These are phyloP conservation scores for Phoenix dactylifera DNA, from an alignment of 176 grass and related monocot species.

Conservation along the genomic window DNA sequence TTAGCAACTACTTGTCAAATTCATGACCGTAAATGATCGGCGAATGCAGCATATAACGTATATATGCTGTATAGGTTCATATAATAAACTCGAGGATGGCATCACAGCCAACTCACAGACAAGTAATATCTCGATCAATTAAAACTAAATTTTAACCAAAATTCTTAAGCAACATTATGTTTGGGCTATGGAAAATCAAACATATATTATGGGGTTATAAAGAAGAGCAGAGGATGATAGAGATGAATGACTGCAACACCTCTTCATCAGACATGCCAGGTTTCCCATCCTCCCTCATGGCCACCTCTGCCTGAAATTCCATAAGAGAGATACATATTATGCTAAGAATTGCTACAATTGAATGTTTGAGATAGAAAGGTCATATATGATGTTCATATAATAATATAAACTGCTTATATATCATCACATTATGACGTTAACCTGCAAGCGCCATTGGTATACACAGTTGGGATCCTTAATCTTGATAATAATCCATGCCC, in stretches of 20 bases:
- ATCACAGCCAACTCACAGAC: too few relatives aligned
- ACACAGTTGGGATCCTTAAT: slow-evolving; percentile 86
- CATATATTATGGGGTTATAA: neutral
- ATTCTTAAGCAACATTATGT: too few relatives aligned
- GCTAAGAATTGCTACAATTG: too few relatives aligned
- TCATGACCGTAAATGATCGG: too few relatives aligned
- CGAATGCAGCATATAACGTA: too few relatives aligned
- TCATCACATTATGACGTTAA: slow-evolving; percentile 20
- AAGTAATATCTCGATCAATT: too few relatives aligned
- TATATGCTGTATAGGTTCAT: too few relatives aligned
- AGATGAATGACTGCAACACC: slow-evolving; percentile 21
- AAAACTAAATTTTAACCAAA: too few relatives aligned
- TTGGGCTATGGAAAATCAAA: neutral
- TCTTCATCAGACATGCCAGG: slow-evolving; percentile 93
- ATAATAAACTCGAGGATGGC: too few relatives aligned
- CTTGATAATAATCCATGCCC: slow-evolving; percentile 96
- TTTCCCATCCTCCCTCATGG: slow-evolving; percentile 92
- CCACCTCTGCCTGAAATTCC: slow-evolving; percentile 74
- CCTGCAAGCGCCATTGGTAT: slow-evolving; percentile 87
- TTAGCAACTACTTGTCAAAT: too few relatives aligned
- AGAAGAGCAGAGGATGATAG: neutral
- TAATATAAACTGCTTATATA: neutral
- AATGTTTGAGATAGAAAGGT: too few relatives aligned
- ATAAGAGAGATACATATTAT: slow-evolving; percentile 19
- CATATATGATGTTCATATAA: too few relatives aligned